These are phyloP conservation scores for Sporisorium sorghi DNA, from an alignment of 1,284 basidiomycete genomes.

Conservation along the genomic window DNA sequence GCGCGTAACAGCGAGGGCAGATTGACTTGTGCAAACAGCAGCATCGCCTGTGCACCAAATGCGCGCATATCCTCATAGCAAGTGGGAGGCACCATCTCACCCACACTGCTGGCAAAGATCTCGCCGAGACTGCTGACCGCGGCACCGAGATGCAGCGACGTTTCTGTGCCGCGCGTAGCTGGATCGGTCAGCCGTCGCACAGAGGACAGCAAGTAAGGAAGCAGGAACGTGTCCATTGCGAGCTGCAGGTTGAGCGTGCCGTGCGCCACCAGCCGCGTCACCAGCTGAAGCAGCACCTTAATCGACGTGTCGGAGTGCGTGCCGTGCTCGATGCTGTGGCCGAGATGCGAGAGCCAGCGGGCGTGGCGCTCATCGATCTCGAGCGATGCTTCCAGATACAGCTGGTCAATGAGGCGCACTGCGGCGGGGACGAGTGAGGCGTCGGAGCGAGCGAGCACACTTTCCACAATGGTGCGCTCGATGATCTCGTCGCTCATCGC, in stretches of 20 bases:
- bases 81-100: not conserved
- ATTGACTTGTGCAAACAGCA: slow-evolving; percentile 38
- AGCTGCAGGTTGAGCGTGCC: slow-evolving; percentile 49
- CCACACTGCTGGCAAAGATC: slow-evolving; percentile 32
- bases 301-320: slow-evolving; percentile 10
- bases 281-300: slow-evolving; percentile 21
- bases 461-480: slow-evolving; percentile 42
- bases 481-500: slow-evolving; percentile 44
- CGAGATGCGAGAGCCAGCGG: slow-evolving; percentile 40
- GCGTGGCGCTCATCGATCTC: slow-evolving; percentile 52
- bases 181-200: slow-evolving; percentile 41
- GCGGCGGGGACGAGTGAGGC: slow-evolving; percentile 17
- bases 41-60: slow-evolving; percentile 33
- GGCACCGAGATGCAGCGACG: slow-evolving; percentile 18
- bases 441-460: slow-evolving; percentile 23
- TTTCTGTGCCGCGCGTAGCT: slow-evolving; percentile 21
- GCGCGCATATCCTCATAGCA: slow-evolving; percentile 32
- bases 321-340: slow-evolving; percentile 22
- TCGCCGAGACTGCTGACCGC: slow-evolving; percentile 17
- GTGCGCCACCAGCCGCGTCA: slow-evolving; percentile 31
- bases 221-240: slow-evolving; percentile 34
- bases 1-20: slow-evolving; percentile 25
- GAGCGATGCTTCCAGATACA: slow-evolving; percentile 50
- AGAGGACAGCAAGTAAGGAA: slow-evolving; percentile 24
- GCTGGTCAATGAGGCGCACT: slow-evolving; percentile 44